Evolutionary conservation across 352 stramenopile species (phyloP), one percentile per base, ranked within the genome.

Genomic region (Pythium oligandrum): DNA sequence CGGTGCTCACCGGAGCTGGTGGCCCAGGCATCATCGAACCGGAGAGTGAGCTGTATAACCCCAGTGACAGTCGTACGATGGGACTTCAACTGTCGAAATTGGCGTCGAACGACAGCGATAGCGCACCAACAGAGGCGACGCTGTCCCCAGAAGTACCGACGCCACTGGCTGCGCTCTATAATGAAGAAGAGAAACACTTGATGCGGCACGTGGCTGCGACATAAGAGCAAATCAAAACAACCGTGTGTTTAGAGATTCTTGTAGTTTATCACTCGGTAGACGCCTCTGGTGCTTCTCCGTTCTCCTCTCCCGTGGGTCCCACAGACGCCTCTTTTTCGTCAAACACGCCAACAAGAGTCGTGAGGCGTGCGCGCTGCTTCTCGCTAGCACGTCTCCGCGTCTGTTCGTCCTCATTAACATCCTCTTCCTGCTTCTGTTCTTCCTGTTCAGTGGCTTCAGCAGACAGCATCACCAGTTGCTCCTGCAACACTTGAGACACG

Each of bases 111-210:
- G 32, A 51, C 2, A 17, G 6, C 6, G 17, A 49, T 8, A 42
- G 31, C 38, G 40, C 6, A 36, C 31, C 33, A 51, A 40, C 46
- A 37, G 26, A 17, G 31, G 9, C 40, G 34, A 39, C 42, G 32
- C 7, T 42, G 26, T 6, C 12, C 33, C 39, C n/a, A 48, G 73
- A 84, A 36, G 56, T 83, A 2, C 61, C 74, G 10, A 85, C 78
- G 34, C 81, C 81, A 10, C 55, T 91, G 11, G 70, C 79, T 4
- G 81, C 78, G 6, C 62, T 91, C 3, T 91, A 89, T 58, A 85
- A 86, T 33, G 72, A 85, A 37, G 81, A 91, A 60, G 81, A 91
- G 40, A 82, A 79, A 36, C 48, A 44, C 2, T 53, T 89, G 50
- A 88, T 91, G 62, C 76, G 71, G 4, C 64, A 73, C n/a, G 70